Evolutionary conservation across 495 filamentous ascomycete genomes (phyloP).

Genomic region (Aspergillus affinis): DNA sequence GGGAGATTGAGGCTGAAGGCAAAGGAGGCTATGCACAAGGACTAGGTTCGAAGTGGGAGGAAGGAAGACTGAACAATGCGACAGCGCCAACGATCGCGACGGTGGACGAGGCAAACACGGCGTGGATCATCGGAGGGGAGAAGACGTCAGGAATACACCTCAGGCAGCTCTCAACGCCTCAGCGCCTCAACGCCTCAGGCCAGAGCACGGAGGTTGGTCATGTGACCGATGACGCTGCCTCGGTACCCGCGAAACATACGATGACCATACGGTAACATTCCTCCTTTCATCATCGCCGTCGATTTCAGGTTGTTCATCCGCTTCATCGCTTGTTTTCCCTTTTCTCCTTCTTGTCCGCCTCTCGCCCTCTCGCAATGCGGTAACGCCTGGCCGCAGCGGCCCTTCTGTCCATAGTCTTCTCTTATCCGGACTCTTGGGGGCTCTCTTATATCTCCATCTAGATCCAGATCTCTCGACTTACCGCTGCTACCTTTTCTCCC

Average conservation of each 20-base stretch:
- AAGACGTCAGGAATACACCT: conserved; percentile 2
- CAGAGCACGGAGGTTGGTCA: not conserved
- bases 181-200: too few species aligned
- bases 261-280: not conserved
- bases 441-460: not conserved
- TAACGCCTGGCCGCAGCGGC: conserved; percentile 9
- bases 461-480: conserved; percentile 7
- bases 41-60: not conserved
- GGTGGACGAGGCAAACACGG: too few species aligned
- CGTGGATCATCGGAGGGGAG: not conserved
- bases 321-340: not conserved
- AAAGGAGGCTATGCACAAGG: not conserved
- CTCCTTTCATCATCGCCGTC: not conserved
- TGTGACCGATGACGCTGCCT: conserved; percentile 8
- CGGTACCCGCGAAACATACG: not conserved
- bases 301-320: not conserved
- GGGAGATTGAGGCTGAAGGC: conserved; percentile 7
- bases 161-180: not conserved
- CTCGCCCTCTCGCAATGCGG: not conserved
- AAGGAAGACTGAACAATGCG: not conserved
- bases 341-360: not conserved
- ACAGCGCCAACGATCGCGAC: not conserved
- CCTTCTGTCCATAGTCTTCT: conserved; percentile 8
- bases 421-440: not conserved
- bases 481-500: not conserved